Evolutionary conservation across 2,329 filamentous ascomycete species (phyloP), one percentile per base, ranked within the genome.

Genomic region (Boeremia exigua): DNA sequence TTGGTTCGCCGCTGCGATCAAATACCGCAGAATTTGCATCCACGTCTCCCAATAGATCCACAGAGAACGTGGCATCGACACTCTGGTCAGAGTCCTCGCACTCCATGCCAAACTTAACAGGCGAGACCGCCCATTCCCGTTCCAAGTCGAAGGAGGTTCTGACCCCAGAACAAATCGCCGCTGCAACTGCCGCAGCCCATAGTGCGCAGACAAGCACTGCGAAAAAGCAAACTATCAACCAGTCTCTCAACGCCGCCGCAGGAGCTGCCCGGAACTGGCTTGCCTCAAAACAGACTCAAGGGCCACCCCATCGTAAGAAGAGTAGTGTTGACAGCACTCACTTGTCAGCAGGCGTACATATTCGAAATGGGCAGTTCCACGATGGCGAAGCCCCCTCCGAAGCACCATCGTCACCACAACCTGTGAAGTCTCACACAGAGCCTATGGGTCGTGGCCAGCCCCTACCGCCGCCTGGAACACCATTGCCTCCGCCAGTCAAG

Each of bases 401-500:
- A 28, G 48, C 11, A 17, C 56, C 53, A 15, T 29, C 34, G 28
- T 51, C 40, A 11, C 34, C 59, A 2, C 47, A 47, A n/a, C 50
- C 58, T 2, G 28, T 51, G 2, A 64, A 68, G 55, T 71, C 76
- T 7, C 74, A 76, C 62, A 84, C 56, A 77, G 85, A 91, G 65
- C 92, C 92, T 2, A 92, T 96, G 79, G 92, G 92, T 1, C 84
- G 92, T 34, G 92, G 92, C 0, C 88, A 89, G 64, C 92, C 92
- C 1, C 79, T 96, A 15, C 92, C 91, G 42, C 91, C 92, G 8
- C 90, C 89, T 2, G 92, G 92, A 2, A 87, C 84, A 39, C 92
- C 92, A 3, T 81, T 96, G 1, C 92, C 92, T 2, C 85, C 81
- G 37, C 88, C 80, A 54, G 82, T 84, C 6, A 86, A 84, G 67